phyloP scores from a whole-genome alignment of 2,329 filamentous ascomycete genomes.

The Leptographium lundbergii region DNA sequence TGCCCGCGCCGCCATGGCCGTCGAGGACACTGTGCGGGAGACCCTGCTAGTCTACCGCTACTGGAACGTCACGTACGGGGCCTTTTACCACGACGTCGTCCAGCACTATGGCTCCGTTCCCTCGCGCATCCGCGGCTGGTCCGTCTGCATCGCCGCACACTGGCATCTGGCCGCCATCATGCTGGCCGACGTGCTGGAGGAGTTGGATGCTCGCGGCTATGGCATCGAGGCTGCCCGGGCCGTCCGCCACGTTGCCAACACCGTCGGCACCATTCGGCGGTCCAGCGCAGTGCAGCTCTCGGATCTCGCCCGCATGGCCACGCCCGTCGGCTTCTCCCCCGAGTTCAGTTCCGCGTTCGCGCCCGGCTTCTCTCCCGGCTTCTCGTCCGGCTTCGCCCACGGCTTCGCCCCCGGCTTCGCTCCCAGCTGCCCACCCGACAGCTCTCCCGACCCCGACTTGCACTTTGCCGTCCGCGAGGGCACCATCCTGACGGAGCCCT shows the following conservation, averaged over 20 bases:
- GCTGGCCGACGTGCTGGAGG: conserved; percentile 39
- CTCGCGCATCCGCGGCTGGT: conserved; percentile 45
- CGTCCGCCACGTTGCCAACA: conserved; percentile 17
- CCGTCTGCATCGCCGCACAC: conserved; percentile 42
- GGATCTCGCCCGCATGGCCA: conserved; percentile 34
- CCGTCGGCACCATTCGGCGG: conserved; percentile 27
- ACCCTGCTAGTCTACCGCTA: conserved; percentile 38
- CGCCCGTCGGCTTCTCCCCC: conserved; percentile 12
- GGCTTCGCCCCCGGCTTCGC: background rate
- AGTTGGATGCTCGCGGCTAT: conserved; percentile 28
- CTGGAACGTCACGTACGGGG: conserved; percentile 39
- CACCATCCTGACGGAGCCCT: conserved; percentile 46
- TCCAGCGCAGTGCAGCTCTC: conserved; percentile 32
- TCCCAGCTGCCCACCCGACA: background rate
- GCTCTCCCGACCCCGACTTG: conserved; percentile 21
- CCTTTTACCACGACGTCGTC: conserved; percentile 39
- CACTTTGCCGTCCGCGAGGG: conserved; percentile 41
- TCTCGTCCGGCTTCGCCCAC: background rate
- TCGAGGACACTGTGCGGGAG: conserved; percentile 35
- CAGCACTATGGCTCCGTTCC: conserved; percentile 36
- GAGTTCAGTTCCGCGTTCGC: too few species aligned
- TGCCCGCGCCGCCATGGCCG: conserved; percentile 12
- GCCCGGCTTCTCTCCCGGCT: background rate
- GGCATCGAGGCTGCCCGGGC: conserved; percentile 16
- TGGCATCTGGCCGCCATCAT: conserved; percentile 45